phyloP scores from a whole-genome alignment of 2,329 filamentous ascomycete genomes.

The Hymenoscyphus albidus region DNA sequence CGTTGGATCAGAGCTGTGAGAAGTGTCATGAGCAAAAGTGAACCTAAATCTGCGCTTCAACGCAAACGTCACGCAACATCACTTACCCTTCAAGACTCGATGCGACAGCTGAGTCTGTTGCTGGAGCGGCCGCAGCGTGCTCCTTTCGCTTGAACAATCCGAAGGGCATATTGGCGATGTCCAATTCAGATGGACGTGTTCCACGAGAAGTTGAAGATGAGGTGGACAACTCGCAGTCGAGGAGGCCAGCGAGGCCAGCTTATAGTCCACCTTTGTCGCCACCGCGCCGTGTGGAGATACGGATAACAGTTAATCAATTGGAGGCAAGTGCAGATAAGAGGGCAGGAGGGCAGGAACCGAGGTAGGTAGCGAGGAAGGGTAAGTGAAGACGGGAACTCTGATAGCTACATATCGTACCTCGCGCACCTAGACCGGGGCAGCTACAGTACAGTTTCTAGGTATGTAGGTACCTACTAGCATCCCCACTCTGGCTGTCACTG shows the following conservation, averaged over 20 bases:
- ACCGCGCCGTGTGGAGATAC: background rate
- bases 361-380: no score
- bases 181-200: background rate
- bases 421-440: no score
- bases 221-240: background rate
- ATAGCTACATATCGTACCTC: background rate
- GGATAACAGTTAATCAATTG: background rate
- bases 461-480: background rate
- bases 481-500: background rate
- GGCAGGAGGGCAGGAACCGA: no score
- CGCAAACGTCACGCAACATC: background rate
- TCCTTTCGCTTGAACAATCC: conserved; percentile 5
- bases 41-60: conserved; percentile 6
- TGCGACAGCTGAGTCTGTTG: conserved; percentile 1
- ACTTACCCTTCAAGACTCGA: conserved; percentile 5
- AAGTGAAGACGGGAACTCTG: background rate
- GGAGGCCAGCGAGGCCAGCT: background rate
- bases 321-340: background rate
- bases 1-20: background rate
- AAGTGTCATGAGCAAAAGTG: background rate
- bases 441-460: no score
- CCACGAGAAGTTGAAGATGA: background rate
- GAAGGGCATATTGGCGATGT: conserved; percentile 1
- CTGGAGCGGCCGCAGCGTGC: background rate
- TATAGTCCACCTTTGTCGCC: background rate